phyloP scores from a whole-genome alignment of 2,329 filamentous ascomycete species.

The Penicillium brevicompactum region DNA sequence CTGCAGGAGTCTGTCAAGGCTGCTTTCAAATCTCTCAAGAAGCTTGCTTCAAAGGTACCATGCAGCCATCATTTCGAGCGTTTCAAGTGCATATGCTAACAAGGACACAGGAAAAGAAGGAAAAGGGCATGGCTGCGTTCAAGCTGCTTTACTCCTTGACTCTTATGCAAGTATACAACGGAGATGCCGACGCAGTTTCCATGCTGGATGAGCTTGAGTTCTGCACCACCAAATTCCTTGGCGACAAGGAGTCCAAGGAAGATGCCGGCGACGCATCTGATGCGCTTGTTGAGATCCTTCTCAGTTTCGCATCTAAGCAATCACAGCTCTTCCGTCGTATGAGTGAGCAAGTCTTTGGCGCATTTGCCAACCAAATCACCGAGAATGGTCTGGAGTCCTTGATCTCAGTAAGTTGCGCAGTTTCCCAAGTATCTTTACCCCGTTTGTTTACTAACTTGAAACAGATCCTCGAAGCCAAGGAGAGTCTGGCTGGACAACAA shows the following conservation, averaged over 20 bases:
- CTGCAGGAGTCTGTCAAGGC: conserved; percentile 46
- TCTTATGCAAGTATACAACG: conserved; percentile 86
- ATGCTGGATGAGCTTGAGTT: conserved; percentile 80
- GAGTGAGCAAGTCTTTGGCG: conserved; percentile 82
- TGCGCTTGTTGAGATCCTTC: conserved; percentile 79
- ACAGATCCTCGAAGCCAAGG: conserved; percentile 74
- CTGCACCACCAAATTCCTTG: conserved; percentile 67
- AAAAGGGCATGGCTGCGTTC: conserved; percentile 61
- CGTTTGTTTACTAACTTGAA: conserved; percentile 45
- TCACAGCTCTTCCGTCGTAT: conserved; percentile 84
- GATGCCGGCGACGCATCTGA: conserved; percentile 60
- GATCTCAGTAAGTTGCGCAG: conserved; percentile 43
- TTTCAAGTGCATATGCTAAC: conserved; percentile 13
- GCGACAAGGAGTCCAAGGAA: conserved; percentile 53
- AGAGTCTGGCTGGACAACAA: conserved; percentile 80
- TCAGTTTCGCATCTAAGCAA: conserved; percentile 85
- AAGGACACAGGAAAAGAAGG: conserved; percentile 55
- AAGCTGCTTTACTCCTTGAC: conserved; percentile 81
- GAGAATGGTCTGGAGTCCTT: conserved; percentile 69
- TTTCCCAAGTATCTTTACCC: not conserved
- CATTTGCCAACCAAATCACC: conserved; percentile 76
- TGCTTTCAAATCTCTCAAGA: conserved; percentile 45
- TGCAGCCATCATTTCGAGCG: not conserved
- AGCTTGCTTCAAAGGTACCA: conserved; percentile 40
- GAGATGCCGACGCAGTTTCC: conserved; percentile 80